Conservation (phyloP, 2,329 filamentous ascomycete species). For the Plectosphaerella plurivora region DNA sequence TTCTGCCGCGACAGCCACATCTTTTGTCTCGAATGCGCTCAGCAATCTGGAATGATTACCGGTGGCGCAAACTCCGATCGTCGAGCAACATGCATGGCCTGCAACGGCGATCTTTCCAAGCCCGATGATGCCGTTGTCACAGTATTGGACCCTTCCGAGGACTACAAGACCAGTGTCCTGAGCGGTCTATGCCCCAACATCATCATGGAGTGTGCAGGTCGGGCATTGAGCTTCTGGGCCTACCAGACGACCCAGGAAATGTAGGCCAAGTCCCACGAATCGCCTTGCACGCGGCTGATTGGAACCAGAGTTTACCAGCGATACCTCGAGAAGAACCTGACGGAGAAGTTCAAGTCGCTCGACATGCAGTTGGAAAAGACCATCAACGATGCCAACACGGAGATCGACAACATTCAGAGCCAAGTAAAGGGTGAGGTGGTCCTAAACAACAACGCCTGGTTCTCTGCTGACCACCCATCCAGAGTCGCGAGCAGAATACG, state of each 20-base stretch:
- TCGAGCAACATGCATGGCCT: constrained; percentile 67
- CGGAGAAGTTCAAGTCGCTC: constrained; percentile 64
- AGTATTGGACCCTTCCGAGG: constrained; percentile 73
- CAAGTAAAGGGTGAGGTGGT: constrained; percentile 55
- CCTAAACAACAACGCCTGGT: neutral
- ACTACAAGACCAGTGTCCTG: constrained; percentile 83
- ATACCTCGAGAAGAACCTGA: constrained; percentile 65
- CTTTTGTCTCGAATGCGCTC: constrained; percentile 75
- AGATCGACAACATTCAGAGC: constrained; percentile 63
- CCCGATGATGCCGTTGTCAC: constrained; percentile 72
- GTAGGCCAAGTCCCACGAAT: constrained; percentile 35
- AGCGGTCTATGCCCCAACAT: constrained; percentile 75
- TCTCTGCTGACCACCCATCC: constrained; percentile 10
- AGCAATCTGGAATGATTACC: constrained; percentile 56
- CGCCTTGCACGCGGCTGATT: constrained; percentile 3
- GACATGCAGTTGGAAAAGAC: constrained; percentile 67
- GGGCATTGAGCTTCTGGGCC: constrained; percentile 77
- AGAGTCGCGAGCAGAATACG: constrained; percentile 58
- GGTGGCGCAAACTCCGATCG: constrained; percentile 38
- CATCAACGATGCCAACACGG: constrained; percentile 68
- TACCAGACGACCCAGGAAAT: constrained; percentile 85
- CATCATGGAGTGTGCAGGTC: constrained; percentile 82
- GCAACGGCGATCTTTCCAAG: constrained; percentile 61
- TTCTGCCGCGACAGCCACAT: constrained; percentile 58
- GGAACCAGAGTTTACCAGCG: constrained; percentile 68